phyloP scores from a whole-genome alignment of 2,329 filamentous ascomycete genomes.

The Talaromyces sp. region DNA sequence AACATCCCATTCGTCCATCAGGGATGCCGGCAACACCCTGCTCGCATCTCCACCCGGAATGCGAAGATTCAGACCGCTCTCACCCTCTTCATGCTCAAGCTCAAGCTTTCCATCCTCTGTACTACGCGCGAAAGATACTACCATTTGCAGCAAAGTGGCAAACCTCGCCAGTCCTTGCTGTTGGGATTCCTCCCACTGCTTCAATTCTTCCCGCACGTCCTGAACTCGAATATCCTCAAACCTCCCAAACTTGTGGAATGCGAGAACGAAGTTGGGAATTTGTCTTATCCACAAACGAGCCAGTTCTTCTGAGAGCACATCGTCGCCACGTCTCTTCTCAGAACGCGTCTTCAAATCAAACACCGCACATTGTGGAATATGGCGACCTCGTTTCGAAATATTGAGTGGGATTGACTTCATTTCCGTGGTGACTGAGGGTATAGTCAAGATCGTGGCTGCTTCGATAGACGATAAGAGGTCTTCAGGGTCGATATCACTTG shows the following conservation, averaged over 20 bases:
- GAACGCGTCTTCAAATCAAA: constrained; percentile 51
- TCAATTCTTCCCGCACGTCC: constrained; percentile 31
- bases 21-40: constrained; percentile 16
- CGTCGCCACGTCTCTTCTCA: constrained; percentile 22
- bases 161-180: constrained; percentile 14
- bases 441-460: neutral
- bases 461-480: constrained; percentile 1
- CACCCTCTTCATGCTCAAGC: constrained; percentile 19
- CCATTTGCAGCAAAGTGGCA: constrained; percentile 15
- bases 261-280: constrained; percentile 47
- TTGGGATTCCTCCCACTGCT: constrained; percentile 38
- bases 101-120: constrained; percentile 17
- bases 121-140: constrained; percentile 18
- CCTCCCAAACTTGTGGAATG: constrained; percentile 39
- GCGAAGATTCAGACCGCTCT: constrained; percentile 28
- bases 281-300: constrained; percentile 44
- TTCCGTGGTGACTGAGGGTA: neutral
- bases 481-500: neutral
- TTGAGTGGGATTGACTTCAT: constrained; percentile 7
- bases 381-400: constrained; percentile 17
- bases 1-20: neutral
- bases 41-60: constrained; percentile 20
- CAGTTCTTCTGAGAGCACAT: constrained; percentile 29
- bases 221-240: constrained; percentile 40
- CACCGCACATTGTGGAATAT: constrained; percentile 38